Base-by-base conservation (phyloP, 805 yeast species). In the Schizosaccharomyces japonicus region DNA sequence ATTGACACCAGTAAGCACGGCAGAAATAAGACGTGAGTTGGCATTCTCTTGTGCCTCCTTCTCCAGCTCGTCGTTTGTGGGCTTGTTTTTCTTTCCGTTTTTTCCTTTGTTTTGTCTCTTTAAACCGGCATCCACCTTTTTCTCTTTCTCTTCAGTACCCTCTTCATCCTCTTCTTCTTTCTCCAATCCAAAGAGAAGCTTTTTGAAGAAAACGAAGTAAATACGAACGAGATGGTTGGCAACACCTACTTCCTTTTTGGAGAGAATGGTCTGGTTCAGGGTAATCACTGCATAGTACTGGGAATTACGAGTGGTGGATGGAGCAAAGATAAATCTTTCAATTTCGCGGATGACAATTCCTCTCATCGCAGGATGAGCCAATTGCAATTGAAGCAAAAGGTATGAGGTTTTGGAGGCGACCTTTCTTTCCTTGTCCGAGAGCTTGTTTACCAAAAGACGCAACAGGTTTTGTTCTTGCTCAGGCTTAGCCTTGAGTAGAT, bases 351-450 rank as follows among this genome's bases (percentile, higher is more conserved):
- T 71, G 34, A 90, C 68, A 49, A 87, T 74, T 48, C 72, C 65
- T 61, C 84, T 87, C 96, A 90, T 90, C 46, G 90, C 90, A 17
- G 98, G 98, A 60, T 90, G 98, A 3, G 76, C 78, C 60, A 82
- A 93, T 60, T 90, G 80, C 39, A 84, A 63, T 55, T 78, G 78
- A 52, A 85, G 67, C 44, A 90, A 64, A 52, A 78, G 76, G 60
- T 73, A 82, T 4, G 95, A 84, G 1, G 93, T 74, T 58, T 81
- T 81, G 0, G 96, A 80, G 1, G 92, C 74, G 4, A 90, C 94
- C 59, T 83, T 83, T 52, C 81, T 79, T 52, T 87, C 95, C 40
- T 72, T 71, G 59, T 90, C 98, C 63, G 98, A 98, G 32, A 90
- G 68, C 60, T 90, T 90, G 61, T 90, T 90, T 44, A 84, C 90